Percentiles rank a stretch among this genome's conserved stretches.
Conservation (phyloP, 768 basidiomycete genomes). For the Lentinula raphanica region DNA sequence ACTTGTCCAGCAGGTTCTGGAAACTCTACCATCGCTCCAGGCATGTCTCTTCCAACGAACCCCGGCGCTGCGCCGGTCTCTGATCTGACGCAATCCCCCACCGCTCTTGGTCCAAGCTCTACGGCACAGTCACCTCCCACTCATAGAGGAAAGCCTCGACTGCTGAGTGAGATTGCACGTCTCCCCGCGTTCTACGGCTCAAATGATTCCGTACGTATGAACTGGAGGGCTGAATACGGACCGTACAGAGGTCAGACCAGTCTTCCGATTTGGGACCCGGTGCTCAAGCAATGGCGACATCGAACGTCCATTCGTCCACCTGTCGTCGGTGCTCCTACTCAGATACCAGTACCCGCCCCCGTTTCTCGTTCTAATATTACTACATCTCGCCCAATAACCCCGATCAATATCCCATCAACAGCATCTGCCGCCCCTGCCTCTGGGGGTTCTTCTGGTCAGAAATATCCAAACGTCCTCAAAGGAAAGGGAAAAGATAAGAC, state of each 20-base stretch:
- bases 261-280: neutral
- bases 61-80: too few relatives aligned
- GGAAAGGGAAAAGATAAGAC: neutral
- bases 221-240: neutral
- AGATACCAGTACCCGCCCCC: neutral
- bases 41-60: too few relatives aligned
- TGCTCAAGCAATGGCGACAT: neutral
- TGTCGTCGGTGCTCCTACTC: neutral
- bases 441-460: neutral
- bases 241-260: neutral
- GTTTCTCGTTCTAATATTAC: neutral
- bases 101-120: neutral
- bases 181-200: neutral
- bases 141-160: neutral
- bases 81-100: neutral
- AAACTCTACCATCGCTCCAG: too few relatives aligned
- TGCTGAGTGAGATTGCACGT: neutral
- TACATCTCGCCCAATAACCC: too few relatives aligned
- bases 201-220: neutral
- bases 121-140: neutral
- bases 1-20: neutral
- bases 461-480: neutral
- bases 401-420: neutral
- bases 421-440: neutral
- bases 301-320: neutral